These are phyloP conservation scores for Plantago lanceolata DNA, from an alignment of 305 asterid species.

Conservation along the genomic window DNA sequence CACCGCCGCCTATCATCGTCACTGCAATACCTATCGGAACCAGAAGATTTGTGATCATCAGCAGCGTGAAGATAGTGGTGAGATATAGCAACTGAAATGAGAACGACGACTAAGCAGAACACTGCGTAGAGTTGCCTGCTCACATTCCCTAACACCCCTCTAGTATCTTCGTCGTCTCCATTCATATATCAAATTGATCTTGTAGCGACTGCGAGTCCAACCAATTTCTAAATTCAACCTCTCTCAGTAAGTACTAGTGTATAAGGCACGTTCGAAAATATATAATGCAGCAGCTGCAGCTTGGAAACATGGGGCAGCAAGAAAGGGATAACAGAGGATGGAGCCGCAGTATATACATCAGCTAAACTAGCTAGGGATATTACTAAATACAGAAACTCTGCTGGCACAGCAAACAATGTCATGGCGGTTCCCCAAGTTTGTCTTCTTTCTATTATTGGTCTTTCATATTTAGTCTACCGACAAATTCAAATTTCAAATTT, in stretches of 20 bases:
- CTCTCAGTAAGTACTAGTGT: background rate
- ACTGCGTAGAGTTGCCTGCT: conserved; percentile 43
- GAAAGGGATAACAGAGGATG: conserved; percentile 11
- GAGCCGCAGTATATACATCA: background rate
- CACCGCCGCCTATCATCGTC: background rate
- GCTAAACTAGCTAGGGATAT: background rate
- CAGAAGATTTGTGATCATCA: conserved; percentile 5
- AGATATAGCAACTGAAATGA: conserved; percentile 29
- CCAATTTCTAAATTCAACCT: background rate
- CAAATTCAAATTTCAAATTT: too few species aligned
- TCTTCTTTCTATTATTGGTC: conserved; percentile 17
- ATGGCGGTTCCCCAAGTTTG: conserved; percentile 23
- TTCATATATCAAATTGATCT: background rate
- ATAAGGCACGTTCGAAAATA: too few species aligned
- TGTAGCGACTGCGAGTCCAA: too few species aligned
- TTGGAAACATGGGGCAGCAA: conserved; percentile 21
- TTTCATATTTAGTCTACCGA: too few species aligned
- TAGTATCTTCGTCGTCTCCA: conserved; percentile 29
- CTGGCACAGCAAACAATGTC: conserved; percentile 4
- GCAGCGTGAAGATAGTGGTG: conserved; percentile 17
- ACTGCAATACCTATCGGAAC: conserved; percentile 2
- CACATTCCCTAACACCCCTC: conserved; percentile 29
- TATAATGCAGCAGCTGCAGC: background rate
- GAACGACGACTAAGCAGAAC: conserved; percentile 40
- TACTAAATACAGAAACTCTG: conserved; percentile 1